phyloP scores from a whole-genome alignment of 2,329 filamentous ascomycete species.

The Fusarium burgessii region DNA sequence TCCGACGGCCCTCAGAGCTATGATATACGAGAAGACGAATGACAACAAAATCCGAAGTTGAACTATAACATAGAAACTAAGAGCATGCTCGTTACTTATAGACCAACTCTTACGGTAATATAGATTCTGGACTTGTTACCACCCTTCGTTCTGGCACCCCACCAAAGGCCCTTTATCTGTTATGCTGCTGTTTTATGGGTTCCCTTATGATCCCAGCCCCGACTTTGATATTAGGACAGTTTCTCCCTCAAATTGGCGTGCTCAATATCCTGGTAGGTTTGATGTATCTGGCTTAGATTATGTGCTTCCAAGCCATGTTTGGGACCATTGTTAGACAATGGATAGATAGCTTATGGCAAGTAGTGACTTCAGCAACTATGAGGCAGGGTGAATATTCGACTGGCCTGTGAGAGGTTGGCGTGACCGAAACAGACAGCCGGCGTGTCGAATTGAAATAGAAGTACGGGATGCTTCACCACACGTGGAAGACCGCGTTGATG shows the following conservation, averaged over 20 bases:
- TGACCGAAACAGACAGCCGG: not conserved
- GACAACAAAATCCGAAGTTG: not conserved
- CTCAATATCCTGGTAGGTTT: not conserved
- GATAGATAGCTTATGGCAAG: too few species aligned
- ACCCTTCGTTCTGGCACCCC: not conserved
- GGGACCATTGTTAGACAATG: not conserved
- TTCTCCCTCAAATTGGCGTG: constrained; percentile 1
- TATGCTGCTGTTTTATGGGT: not conserved
- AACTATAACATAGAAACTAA: not conserved
- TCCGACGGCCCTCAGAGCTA: not conserved
- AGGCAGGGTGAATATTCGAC: not conserved
- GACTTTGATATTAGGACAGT: not conserved
- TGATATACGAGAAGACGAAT: not conserved
- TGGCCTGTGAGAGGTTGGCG: not conserved
- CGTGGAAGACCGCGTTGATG: not conserved
- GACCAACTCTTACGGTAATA: not conserved
- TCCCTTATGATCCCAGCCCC: not conserved
- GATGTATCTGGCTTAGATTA: not conserved
- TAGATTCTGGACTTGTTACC: not conserved
- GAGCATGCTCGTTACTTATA: not conserved
- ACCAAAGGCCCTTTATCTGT: not conserved
- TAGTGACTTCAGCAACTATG: not conserved
- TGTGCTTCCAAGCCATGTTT: not conserved
- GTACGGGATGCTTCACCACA: too few species aligned
- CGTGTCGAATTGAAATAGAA: not conserved